Evolutionary conservation across 257 asterid genomes (phyloP).

Genomic region (Handroanthus guayacan): DNA sequence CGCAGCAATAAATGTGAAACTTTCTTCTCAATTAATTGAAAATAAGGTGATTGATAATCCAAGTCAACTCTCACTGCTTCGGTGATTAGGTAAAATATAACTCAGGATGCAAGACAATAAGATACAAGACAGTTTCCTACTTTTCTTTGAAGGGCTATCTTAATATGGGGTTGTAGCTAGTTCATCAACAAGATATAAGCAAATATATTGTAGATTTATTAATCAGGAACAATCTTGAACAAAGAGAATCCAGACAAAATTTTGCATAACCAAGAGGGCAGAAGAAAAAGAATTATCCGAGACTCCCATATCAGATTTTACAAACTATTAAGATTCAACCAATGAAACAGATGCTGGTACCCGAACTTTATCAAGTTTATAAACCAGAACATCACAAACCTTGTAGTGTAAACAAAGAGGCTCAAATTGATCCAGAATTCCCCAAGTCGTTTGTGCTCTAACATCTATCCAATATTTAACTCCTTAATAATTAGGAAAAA

Average conservation of each 20-base stretch:
- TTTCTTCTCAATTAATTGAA: not conserved
- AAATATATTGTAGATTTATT: constrained; percentile 7
- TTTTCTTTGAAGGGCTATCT: constrained; percentile 1
- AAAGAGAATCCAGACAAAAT: constrained; percentile 5
- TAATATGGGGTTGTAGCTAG: not conserved
- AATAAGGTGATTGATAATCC: not conserved
- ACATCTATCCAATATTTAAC: not conserved
- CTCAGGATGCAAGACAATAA: constrained; percentile 7
- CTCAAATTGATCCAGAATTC: not conserved
- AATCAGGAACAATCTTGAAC: constrained; percentile 2
- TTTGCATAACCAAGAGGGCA: constrained; percentile 1
- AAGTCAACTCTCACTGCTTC: constrained; percentile 2
- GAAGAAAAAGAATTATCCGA: not conserved
- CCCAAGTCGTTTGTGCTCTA: constrained; percentile 10
- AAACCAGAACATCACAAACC: not conserved
- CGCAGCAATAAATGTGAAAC: not conserved
- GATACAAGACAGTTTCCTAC: not conserved
- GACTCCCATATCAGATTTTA: constrained; percentile 6
- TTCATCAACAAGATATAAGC: not conserved
- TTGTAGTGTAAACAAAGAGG: not conserved
- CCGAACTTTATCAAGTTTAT: not conserved
- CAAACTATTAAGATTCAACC: not conserved
- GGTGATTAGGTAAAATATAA: not conserved
- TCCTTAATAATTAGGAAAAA: not conserved
- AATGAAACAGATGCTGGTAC: constrained; percentile 1